Conservation (phyloP, 2,329 filamentous ascomycete genomes). For the Parastagonospora avenae region DNA sequence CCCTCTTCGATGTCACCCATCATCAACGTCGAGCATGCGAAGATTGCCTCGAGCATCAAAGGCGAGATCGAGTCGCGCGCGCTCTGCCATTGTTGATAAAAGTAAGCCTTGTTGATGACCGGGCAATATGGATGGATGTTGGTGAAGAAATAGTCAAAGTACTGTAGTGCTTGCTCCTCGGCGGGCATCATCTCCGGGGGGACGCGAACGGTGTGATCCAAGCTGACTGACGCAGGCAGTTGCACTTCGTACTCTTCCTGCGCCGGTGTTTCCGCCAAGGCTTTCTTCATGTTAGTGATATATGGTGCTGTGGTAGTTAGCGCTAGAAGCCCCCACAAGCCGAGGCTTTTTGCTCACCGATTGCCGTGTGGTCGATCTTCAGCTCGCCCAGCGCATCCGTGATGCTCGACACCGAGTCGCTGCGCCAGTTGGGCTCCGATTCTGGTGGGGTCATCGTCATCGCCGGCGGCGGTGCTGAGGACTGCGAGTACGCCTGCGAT, state of each 20-base stretch:
- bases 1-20: conserved; percentile 83
- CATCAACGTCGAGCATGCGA: conserved; percentile 84
- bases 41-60: conserved; percentile 84
- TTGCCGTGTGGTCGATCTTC: conserved; percentile 84
- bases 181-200: conserved; percentile 92
- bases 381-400: conserved; percentile 83
- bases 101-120: conserved; percentile 78
- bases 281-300: conserved; percentile 68
- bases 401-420: conserved; percentile 64
- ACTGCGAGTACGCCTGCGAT: conserved; percentile 40
- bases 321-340: conserved; percentile 6
- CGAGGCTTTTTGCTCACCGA: conserved; percentile 64
- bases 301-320: conserved; percentile 71
- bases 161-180: conserved; percentile 78
- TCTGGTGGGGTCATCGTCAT: conserved; percentile 47
- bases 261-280: conserved; percentile 64
- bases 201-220: conserved; percentile 81
- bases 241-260: conserved; percentile 74
- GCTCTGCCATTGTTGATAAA: conserved; percentile 89
- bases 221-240: conserved; percentile 70
- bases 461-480: conserved; percentile 27
- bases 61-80: conserved; percentile 86
- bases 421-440: conserved; percentile 56
- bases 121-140: conserved; percentile 94
- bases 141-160: conserved; percentile 88